A percentile compares a stretch with the other conserved stretches of the same genome.
phyloP scores from a whole-genome alignment of 345 rosid species.

The Boechera stricta region DNA sequence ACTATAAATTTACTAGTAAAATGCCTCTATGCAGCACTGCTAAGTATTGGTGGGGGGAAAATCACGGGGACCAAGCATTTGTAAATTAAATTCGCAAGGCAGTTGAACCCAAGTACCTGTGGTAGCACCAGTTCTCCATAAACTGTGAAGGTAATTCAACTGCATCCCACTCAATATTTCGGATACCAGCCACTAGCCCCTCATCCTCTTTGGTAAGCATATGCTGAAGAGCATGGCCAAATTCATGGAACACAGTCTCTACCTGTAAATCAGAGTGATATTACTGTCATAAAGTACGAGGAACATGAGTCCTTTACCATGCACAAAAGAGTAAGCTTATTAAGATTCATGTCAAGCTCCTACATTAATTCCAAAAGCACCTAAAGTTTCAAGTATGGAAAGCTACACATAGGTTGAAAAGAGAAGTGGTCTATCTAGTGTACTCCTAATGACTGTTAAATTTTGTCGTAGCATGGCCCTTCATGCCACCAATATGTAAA shows the following conservation, averaged over 20 bases:
- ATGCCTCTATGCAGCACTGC: slow-evolving; percentile 5
- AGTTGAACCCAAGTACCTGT: slow-evolving; percentile 57
- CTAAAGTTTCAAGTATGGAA: slow-evolving; percentile 19
- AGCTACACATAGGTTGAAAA: not conserved
- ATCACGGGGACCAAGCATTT: not conserved
- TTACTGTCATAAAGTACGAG: not conserved
- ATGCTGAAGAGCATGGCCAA: slow-evolving; percentile 98
- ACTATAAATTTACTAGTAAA: slow-evolving; percentile 7
- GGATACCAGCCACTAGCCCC: slow-evolving; percentile 90
- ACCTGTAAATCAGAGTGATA: slow-evolving; percentile 56
- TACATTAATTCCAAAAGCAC: not conserved
- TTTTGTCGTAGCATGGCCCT: not conserved
- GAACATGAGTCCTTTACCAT: slow-evolving; percentile 26
- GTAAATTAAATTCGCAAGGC: not conserved
- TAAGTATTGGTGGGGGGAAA: slow-evolving; percentile 9
- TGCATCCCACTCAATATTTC: slow-evolving; percentile 97
- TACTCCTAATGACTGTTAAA: too few species aligned
- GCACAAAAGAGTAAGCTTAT: slow-evolving; percentile 5
- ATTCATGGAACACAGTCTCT: slow-evolving; percentile 97
- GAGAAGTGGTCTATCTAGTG: too few species aligned
- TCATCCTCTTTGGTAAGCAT: slow-evolving; percentile 96
- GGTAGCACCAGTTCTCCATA: slow-evolving; percentile 99
- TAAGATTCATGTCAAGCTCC: slow-evolving; percentile 24
- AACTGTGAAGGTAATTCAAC: slow-evolving; percentile 97
- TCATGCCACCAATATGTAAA: slow-evolving; percentile 19